Evolutionary conservation across 2,329 filamentous ascomycete genomes (phyloP).

Genomic region (Alternaria sp.): DNA sequence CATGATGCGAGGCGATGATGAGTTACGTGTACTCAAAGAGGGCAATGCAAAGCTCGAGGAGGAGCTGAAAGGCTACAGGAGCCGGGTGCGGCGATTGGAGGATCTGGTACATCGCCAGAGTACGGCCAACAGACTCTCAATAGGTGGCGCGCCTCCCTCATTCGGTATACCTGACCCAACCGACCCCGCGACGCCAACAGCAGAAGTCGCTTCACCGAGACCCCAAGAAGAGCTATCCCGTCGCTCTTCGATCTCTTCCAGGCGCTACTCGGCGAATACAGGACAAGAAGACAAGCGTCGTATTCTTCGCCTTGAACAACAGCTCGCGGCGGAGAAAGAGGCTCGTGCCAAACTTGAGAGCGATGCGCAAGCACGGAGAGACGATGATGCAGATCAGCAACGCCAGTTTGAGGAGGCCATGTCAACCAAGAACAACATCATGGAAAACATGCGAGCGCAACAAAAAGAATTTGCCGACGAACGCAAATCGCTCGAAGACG

Average conservation of each 20-base stretch:
- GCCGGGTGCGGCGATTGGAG: constrained; percentile 87
- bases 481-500: constrained; percentile 79
- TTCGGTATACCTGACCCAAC: constrained; percentile 42
- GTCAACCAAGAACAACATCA: constrained; percentile 89
- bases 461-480: constrained; percentile 88
- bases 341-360: constrained; percentile 70
- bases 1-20: constrained; percentile 84
- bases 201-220: constrained; percentile 42
- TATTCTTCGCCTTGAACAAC: constrained; percentile 74
- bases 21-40: constrained; percentile 63
- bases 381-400: constrained; percentile 66
- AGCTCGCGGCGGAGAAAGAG: constrained; percentile 77
- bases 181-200: constrained; percentile 47
- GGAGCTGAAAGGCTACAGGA: constrained; percentile 85
- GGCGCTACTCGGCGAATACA: constrained; percentile 67
- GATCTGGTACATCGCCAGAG: constrained; percentile 87
- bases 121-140: constrained; percentile 61
- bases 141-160: constrained; percentile 54
- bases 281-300: constrained; percentile 67
- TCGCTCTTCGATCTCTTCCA: constrained; percentile 66
- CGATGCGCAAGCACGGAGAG: constrained; percentile 65
- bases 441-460: constrained; percentile 92
- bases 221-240: constrained; percentile 58
- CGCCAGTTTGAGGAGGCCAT: constrained; percentile 82
- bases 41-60: constrained; percentile 64